Percentiles rank a stretch among this genome's conserved stretches.
phyloP scores from a whole-genome alignment of 148 eudicot species.

The Vaccinium darrowii region DNA sequence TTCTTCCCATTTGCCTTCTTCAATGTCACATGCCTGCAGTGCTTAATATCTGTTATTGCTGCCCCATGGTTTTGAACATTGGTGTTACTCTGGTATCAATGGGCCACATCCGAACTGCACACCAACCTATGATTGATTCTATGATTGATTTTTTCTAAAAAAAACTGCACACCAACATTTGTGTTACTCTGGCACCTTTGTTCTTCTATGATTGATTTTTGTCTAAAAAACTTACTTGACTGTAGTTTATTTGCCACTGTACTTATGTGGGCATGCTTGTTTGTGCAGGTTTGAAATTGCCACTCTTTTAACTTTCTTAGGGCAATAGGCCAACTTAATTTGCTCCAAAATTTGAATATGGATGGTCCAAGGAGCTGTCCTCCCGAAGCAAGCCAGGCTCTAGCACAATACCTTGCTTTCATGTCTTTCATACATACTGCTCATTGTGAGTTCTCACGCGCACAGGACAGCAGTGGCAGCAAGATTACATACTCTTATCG shows the following conservation, averaged over 20 bases:
- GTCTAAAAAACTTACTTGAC: conserved; percentile 4
- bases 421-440: too few species aligned
- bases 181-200: not conserved
- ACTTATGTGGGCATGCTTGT: conserved; percentile 19
- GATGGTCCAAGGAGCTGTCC: too few species aligned
- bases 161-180: too few species aligned
- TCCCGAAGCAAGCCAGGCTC: too few species aligned
- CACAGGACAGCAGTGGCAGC: too few species aligned
- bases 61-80: not conserved
- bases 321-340: too few species aligned
- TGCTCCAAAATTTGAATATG: too few species aligned
- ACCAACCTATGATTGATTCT: not conserved
- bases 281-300: conserved; percentile 67
- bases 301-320: not conserved
- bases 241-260: conserved; percentile 11
- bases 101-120: not conserved
- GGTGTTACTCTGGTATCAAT: not conserved
- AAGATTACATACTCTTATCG: too few species aligned
- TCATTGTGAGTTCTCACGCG: too few species aligned
- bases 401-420: too few species aligned
- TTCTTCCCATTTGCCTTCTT: not conserved
- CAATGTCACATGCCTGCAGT: not conserved
- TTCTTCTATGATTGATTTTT: not conserved
- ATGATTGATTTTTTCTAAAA: too few species aligned
- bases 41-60: not conserved